These are phyloP conservation scores for Scutellaria baicalensis DNA, from an alignment of 257 asterid species.

Conservation along the genomic window DNA sequence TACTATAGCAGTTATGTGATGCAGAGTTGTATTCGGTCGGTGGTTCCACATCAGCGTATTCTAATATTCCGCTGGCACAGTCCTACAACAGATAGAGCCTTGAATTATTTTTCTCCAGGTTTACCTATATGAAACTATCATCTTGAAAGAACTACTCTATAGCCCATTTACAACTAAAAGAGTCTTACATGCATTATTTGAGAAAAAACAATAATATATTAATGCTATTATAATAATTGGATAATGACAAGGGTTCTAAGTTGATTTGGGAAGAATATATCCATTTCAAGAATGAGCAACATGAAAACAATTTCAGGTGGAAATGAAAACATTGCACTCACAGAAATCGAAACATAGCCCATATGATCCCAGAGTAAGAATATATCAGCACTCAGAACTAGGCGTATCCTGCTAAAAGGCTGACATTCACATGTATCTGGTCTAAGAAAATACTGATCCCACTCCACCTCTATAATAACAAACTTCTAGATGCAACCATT, in stretches of 20 bases:
- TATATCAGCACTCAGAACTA: background rate
- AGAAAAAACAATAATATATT: background rate
- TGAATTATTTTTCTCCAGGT: background rate
- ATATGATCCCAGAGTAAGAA: background rate
- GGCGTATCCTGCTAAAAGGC: slow-evolving; percentile 2
- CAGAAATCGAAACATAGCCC: background rate
- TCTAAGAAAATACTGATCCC: background rate
- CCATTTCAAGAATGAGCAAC: background rate
- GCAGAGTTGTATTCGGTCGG: background rate
- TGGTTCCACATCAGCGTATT: background rate
- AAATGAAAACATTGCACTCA: background rate
- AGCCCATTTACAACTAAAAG: background rate
- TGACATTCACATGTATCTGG: background rate
- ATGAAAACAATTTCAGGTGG: background rate
- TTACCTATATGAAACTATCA: background rate
- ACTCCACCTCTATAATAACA: slow-evolving; percentile 3
- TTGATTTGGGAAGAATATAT: background rate
- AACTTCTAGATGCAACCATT: slow-evolving; percentile 1
- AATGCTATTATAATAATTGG: background rate
- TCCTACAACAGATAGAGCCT: background rate
- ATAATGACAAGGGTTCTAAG: background rate
- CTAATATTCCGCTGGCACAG: background rate
- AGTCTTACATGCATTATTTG: background rate
- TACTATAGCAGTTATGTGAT: background rate
- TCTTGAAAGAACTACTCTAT: background rate